Base-by-base conservation (phyloP, 192 early-diverging fungal species). In the Lunasporangiospora selenospora region DNA sequence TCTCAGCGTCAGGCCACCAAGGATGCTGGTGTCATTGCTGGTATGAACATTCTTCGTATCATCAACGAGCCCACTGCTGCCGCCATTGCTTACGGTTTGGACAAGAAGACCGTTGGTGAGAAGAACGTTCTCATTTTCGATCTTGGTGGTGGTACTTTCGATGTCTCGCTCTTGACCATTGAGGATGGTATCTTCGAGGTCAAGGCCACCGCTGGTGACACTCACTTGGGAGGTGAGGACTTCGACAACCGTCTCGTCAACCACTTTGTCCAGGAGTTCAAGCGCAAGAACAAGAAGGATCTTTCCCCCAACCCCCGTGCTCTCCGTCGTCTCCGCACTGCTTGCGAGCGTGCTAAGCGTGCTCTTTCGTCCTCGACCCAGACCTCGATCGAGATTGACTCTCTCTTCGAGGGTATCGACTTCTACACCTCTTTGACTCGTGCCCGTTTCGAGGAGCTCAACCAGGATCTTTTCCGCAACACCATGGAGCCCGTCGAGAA, bases 21-120 rank as follows among this genome's bases (percentile, higher is more conserved):
- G 90, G 97, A 99, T 80, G 93, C 97, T 61, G 97, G 95, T 85
- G 84, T 89, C 65, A 98, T 99, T 76, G 80, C 96, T 47, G 96
- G 95, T 53, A 84, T 99, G 53, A 97, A 97, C 86, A 94, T 99
- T 47, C 92, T 95, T 71, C 95, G 97, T 84, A 99, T 99, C 87
- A 98, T 98, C 86, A 98, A 98, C 89, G 97, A 99, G 86, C 95
- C 97, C 62, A 98, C 97, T 45, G 95, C 97, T 42, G 97, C 97
- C 26, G 97, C 97, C 70, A 98, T 99, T 76, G 97, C 97, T 70
- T 99, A 98, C 77, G 96, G 95, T 86, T 86, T 98, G 58, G 96
- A 99, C 87, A 97, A 97, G 90, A 96, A 95, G 90, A 75, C 79
- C 65, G 63, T 31, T 19, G 92, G 93, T 61, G 93, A 97, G 85